Evolutionary conservation across 177 flowering plant genomes (phyloP).

Genomic region (Vitis hybrid): DNA sequence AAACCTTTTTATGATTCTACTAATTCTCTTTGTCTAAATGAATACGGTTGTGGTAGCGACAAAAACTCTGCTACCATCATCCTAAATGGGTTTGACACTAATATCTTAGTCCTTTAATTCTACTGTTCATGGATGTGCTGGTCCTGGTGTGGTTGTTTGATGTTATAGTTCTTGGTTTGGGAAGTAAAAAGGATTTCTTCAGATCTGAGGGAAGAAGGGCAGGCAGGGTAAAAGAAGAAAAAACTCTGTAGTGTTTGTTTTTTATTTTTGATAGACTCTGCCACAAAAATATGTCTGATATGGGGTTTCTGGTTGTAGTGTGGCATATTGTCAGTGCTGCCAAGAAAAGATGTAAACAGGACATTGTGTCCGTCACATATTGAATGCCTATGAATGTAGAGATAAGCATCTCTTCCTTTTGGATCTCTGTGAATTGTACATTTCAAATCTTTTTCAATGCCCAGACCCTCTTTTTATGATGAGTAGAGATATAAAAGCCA

Average conservation of each 20-base stretch:
- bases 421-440: not conserved
- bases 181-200: not conserved
- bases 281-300: not conserved
- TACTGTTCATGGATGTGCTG: conserved; percentile 13
- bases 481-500: too few species aligned
- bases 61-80: conserved; percentile 16
- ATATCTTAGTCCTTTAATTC: conserved; percentile 12
- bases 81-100: conserved; percentile 9
- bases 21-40: conserved; percentile 12
- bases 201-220: not conserved
- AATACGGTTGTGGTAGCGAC: conserved; percentile 15
- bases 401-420: conserved; percentile 9
- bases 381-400: conserved; percentile 8
- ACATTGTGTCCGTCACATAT: not conserved
- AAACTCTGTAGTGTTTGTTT: not conserved
- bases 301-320: not conserved
- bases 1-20: conserved; percentile 13
- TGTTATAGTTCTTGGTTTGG: conserved; percentile 9
- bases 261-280: not conserved
- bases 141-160: conserved; percentile 14
- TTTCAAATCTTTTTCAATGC: conserved; percentile 3
- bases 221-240: not conserved
- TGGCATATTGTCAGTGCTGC: not conserved
- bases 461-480: not conserved
- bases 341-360: not conserved